Conservation (phyloP, 805 yeast species). For the Cyberlindnera maclurae region DNA sequence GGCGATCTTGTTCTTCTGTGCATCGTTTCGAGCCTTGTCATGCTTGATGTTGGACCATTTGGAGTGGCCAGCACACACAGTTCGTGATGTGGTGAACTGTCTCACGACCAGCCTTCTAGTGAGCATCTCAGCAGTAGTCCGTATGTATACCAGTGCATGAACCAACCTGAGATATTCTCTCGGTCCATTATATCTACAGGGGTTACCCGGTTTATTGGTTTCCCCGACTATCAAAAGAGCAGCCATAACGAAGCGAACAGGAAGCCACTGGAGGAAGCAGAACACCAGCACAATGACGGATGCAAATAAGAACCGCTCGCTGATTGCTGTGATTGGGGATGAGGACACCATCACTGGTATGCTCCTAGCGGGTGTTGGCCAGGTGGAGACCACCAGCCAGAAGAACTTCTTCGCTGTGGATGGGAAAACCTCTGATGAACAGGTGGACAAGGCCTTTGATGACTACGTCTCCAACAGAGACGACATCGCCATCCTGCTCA, state of each 20-base stretch:
- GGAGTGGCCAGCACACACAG: constrained; percentile 58
- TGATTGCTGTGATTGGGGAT: constrained; percentile 93
- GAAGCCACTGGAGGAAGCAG: too few relatives aligned
- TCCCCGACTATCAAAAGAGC: too few relatives aligned
- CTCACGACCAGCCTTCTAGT: too few relatives aligned
- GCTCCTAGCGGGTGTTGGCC: constrained; percentile 92
- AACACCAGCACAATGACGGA: constrained; percentile 5
- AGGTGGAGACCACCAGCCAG: constrained; percentile 49
- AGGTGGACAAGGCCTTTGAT: constrained; percentile 67
- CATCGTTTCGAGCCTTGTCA: constrained; percentile 89
- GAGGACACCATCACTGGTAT: constrained; percentile 97
- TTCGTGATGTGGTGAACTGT: constrained; percentile 1
- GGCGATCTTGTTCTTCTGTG: constrained; percentile 60
- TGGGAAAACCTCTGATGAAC: constrained; percentile 69
- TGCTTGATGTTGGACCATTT: constrained; percentile 96
- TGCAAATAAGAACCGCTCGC: constrained; percentile 57
- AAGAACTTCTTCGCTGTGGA: constrained; percentile 80
- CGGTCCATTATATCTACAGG: too few relatives aligned
- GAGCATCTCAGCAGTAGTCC: neutral
- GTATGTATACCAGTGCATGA: neutral
- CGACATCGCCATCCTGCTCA: constrained; percentile 87
- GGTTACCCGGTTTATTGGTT: too few relatives aligned
- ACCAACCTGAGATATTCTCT: too few relatives aligned
- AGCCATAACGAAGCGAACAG: too few relatives aligned
- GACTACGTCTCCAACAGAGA: constrained; percentile 67